A percentile compares a stretch with the other conserved stretches of the same genome.
These are phyloP conservation scores for Saccharomycopsis crataegensis DNA, from an alignment of 1,139 yeast species.

Conservation along the genomic window DNA sequence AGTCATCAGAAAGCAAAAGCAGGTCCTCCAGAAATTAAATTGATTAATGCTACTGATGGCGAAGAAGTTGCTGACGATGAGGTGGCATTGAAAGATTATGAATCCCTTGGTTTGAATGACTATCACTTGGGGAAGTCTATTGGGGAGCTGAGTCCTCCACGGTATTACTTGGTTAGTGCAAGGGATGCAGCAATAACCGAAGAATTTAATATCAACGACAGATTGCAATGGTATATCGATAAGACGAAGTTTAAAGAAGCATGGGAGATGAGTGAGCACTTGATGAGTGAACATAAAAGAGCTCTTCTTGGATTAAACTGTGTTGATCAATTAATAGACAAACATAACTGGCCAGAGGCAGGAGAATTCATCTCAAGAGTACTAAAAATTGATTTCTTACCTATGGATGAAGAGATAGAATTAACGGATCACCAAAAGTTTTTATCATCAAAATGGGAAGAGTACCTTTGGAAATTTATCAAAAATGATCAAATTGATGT, in stretches of 20 bases:
- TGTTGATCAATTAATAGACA: constrained; percentile 46
- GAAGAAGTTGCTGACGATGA: constrained; percentile 82
- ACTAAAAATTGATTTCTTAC: constrained; percentile 31
- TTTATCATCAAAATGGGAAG: constrained; percentile 52
- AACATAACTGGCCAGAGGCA: constrained; percentile 51
- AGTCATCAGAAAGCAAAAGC: constrained; percentile 34
- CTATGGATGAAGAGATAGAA: constrained; percentile 21
- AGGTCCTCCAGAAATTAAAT: constrained; percentile 61
- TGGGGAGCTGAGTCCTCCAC: constrained; percentile 24
- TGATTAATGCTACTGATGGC: constrained; percentile 58
- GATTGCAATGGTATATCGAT: constrained; percentile 64
- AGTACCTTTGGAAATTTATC: constrained; percentile 52
- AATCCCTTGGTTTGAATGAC: constrained; percentile 70
- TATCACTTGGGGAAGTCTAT: constrained; percentile 54
- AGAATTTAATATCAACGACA: constrained; percentile 60
- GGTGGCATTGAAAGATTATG: constrained; percentile 53
- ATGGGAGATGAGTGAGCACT: constrained; percentile 63
- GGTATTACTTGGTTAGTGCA: constrained; percentile 69
- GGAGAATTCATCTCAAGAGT: constrained; percentile 41
- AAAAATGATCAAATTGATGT: constrained; percentile 39
- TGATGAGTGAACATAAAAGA: constrained; percentile 44
- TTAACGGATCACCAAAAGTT: constrained; percentile 27
- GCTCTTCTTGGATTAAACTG: constrained; percentile 57
- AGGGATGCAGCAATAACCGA: constrained; percentile 74
- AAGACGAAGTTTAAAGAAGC: constrained; percentile 54